Conservation (phyloP, 345 rosid species). For the Ricinus communis region DNA sequence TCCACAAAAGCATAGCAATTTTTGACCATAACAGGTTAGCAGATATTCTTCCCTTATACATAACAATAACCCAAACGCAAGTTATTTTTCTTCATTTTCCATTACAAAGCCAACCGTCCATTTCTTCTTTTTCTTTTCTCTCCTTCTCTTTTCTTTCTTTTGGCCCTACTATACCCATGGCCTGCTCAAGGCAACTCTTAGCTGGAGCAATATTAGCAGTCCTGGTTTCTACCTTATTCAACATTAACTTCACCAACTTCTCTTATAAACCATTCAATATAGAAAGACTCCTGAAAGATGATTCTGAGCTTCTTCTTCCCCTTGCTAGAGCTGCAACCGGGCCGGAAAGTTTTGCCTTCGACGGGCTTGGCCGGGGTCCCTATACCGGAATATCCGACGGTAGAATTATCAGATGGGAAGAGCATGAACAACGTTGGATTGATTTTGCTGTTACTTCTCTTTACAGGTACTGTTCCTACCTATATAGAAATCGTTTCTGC, state of each 20-base stretch:
- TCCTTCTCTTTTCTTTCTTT: no score
- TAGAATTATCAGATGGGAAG: slow-evolving; percentile 2
- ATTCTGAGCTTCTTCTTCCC: neutral
- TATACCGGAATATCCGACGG: slow-evolving; percentile 11
- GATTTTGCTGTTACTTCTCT: slow-evolving; percentile 8
- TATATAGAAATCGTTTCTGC: no score
- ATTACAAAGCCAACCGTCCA: no score
- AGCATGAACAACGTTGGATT: neutral
- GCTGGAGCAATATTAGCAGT: neutral
- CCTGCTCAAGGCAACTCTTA: neutral
- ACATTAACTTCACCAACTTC: neutral
- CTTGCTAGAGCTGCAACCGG: neutral
- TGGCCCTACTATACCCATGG: neutral
- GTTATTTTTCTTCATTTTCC: no score
- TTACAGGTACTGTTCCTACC: slow-evolving; percentile 10
- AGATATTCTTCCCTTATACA: no score
- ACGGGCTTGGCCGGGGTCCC: neutral
- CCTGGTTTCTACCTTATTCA: neutral
- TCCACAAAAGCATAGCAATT: no score
- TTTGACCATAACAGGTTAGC: no score
- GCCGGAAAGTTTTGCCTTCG: slow-evolving; percentile 16
- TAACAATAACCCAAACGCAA: no score
- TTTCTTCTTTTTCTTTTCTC: no score
- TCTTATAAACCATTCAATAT: neutral
- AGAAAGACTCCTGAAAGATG: no score